Conservation (phyloP, 163 green algal genomes). For the Scenedesmus sp. region DNA sequence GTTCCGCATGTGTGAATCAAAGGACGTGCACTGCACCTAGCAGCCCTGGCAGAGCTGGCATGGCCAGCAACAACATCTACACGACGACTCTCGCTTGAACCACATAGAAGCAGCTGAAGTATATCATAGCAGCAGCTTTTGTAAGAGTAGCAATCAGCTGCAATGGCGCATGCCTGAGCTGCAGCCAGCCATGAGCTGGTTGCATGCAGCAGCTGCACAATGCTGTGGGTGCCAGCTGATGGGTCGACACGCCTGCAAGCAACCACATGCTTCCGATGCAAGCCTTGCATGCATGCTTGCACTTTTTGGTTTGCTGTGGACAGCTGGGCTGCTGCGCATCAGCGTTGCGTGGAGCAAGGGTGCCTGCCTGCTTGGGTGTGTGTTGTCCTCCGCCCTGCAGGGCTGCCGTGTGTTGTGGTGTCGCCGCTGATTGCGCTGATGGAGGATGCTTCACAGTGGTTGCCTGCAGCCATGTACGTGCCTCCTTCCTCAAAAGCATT, state of each 20-base stretch:
- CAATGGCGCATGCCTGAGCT: background rate
- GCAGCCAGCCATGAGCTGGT: background rate
- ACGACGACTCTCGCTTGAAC: too few species aligned
- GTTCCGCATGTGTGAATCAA: background rate
- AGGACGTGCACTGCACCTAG: too few species aligned
- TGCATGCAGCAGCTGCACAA: background rate
- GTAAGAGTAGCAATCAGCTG: background rate
- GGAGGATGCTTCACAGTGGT: slow-evolving; percentile 62
- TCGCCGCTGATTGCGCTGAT: slow-evolving; percentile 96
- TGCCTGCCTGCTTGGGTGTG: background rate
- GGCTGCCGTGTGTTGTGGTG: slow-evolving; percentile 80
- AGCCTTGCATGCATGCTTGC: too few species aligned
- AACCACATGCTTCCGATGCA: background rate
- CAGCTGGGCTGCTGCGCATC: too few species aligned
- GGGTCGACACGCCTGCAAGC: background rate
- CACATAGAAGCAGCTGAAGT: background rate
- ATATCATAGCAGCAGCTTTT: background rate
- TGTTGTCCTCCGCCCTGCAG: slow-evolving; percentile 26
- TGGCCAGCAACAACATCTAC: too few species aligned
- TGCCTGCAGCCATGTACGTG: too few species aligned
- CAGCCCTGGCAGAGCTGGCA: too few species aligned
- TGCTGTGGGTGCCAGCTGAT: background rate
- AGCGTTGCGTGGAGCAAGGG: too few species aligned
- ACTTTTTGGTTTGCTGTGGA: too few species aligned
- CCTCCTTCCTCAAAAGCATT: too few species aligned